Percentiles rank a stretch among this genome's conserved stretches.
These are phyloP conservation scores for Macroventuria anomochaeta DNA, from an alignment of 2,329 filamentous ascomycete species.

Conservation along the genomic window DNA sequence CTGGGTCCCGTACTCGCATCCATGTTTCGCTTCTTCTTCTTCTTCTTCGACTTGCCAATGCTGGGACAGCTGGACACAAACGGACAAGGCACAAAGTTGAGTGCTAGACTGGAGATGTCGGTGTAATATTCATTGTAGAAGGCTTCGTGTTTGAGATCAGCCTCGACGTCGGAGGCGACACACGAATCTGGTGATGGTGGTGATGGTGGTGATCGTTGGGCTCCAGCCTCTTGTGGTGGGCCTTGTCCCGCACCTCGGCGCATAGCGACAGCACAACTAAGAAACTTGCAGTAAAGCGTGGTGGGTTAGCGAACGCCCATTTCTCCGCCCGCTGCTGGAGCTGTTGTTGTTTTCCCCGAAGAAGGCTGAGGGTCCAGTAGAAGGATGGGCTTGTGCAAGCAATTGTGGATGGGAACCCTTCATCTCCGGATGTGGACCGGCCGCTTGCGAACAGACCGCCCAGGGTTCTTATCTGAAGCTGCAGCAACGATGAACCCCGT, in stretches of 20 bases:
- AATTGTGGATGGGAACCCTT: background rate
- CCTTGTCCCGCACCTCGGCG: conserved; percentile 4
- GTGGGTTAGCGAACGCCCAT: conserved; percentile 17
- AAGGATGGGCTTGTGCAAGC: background rate
- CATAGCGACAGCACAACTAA: conserved; percentile 13
- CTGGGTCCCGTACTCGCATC: conserved; percentile 39
- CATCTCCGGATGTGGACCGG: conserved; percentile 16
- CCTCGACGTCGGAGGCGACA: conserved; percentile 12
- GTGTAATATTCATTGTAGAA: conserved; percentile 8
- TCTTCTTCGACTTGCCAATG: conserved; percentile 24
- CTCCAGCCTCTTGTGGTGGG: conserved; percentile 2
- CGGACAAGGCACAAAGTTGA: conserved; percentile 31
- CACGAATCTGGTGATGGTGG: conserved; percentile 11
- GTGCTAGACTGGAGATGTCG: conserved; percentile 35
- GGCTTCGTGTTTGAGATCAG: conserved; percentile 14
- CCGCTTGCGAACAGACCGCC: conserved; percentile 5
- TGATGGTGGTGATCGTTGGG: conserved; percentile 9
- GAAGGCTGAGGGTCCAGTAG: conserved; percentile 11
- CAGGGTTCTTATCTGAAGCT: conserved; percentile 1
- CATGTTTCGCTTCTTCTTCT: conserved; percentile 34
- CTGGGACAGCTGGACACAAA: conserved; percentile 19
- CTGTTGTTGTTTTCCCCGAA: conserved; percentile 13
- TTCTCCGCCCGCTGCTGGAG: conserved; percentile 4
- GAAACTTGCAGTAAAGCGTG: conserved; percentile 5
- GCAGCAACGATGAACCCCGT: conserved; percentile 19